Percentiles rank a stretch among this genome's conserved stretches.
These are phyloP conservation scores for Nakazawaea holstii DNA, from an alignment of 805 yeast genomes.

Conservation along the genomic window DNA sequence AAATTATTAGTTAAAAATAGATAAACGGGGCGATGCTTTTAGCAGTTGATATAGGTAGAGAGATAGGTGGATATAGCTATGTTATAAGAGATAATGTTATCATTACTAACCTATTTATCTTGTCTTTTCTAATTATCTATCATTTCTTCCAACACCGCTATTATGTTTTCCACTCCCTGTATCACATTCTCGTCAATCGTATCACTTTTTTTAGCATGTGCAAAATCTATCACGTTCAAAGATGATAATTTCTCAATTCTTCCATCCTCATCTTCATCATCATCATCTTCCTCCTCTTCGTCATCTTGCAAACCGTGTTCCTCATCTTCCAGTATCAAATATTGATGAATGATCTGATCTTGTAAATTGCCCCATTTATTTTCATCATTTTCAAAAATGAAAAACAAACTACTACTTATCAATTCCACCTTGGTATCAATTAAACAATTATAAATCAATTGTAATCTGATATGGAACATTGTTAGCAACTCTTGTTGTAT, in stretches of 20 bases:
- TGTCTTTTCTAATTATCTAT: neutral
- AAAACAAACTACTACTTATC: constrained; percentile 66
- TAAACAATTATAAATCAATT: constrained; percentile 60
- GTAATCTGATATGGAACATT: constrained; percentile 54
- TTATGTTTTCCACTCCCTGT: constrained; percentile 62
- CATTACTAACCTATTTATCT: neutral
- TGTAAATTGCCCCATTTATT: constrained; percentile 42
- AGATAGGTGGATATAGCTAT: neutral
- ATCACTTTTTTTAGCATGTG: constrained; percentile 71
- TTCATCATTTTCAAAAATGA: constrained; percentile 67
- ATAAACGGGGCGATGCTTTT: too few relatives aligned
- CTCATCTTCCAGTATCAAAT: constrained; percentile 22
- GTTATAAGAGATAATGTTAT: neutral
- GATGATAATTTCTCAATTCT: constrained; percentile 41
- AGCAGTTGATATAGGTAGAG: neutral
- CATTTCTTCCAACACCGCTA: constrained; percentile 18
- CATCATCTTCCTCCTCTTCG: constrained; percentile 27
- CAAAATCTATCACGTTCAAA: constrained; percentile 79
- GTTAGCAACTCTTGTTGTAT: constrained; percentile 33
- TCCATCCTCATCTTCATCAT: constrained; percentile 21
- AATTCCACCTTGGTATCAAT: constrained; percentile 57
- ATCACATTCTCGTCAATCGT: constrained; percentile 60
- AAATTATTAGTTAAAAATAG: too few relatives aligned
- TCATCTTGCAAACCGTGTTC: constrained; percentile 26
- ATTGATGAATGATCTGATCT: constrained; percentile 29